Percentiles rank a stretch among this genome's conserved stretches.
Conservation (phyloP, 805 yeast genomes). For the Metschnikowia noctiluminum region DNA sequence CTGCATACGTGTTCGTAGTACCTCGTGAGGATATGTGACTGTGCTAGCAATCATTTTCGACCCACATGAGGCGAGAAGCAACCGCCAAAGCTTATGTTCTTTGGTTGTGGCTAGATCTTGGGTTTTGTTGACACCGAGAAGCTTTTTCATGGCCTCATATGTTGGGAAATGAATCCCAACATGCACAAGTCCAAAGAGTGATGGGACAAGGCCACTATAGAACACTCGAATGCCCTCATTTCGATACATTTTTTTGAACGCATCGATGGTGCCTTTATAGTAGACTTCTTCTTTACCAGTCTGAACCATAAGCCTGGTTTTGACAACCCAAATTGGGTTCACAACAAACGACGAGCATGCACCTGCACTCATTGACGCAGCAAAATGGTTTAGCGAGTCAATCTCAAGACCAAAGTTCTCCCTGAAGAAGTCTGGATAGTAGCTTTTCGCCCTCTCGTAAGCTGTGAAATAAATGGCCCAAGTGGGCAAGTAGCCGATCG, state of each 20-base stretch:
- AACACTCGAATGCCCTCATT: conserved; percentile 80
- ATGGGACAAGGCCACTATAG: conserved; percentile 87
- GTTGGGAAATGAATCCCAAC: conserved; percentile 96
- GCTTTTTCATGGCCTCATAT: conserved; percentile 70
- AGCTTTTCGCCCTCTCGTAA: conserved; percentile 71
- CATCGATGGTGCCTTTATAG: conserved; percentile 80
- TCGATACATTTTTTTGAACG: conserved; percentile 71
- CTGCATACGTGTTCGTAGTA: conserved; percentile 87
- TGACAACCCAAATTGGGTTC: conserved; percentile 97
- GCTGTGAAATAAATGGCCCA: conserved; percentile 96
- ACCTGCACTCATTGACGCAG: conserved; percentile 83
- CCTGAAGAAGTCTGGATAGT: conserved; percentile 44
- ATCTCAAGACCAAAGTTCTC: conserved; percentile 22
- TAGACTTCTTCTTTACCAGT: conserved; percentile 43
- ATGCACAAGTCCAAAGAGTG: conserved; percentile 84
- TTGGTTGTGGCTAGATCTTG: conserved; percentile 10
- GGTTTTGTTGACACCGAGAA: conserved; percentile 13
- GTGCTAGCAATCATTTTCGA: conserved; percentile 88
- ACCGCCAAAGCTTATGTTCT: conserved; percentile 24
- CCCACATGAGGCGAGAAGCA: conserved; percentile 61
- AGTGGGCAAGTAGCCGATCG: conserved; percentile 92
- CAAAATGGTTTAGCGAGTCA: conserved; percentile 40
- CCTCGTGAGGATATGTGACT: conserved; percentile 93
- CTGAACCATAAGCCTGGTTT: conserved; percentile 90
- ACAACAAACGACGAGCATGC: conserved; percentile 78